Conservation (phyloP, 2,329 filamentous ascomycete species). For the Phoma sp. region DNA sequence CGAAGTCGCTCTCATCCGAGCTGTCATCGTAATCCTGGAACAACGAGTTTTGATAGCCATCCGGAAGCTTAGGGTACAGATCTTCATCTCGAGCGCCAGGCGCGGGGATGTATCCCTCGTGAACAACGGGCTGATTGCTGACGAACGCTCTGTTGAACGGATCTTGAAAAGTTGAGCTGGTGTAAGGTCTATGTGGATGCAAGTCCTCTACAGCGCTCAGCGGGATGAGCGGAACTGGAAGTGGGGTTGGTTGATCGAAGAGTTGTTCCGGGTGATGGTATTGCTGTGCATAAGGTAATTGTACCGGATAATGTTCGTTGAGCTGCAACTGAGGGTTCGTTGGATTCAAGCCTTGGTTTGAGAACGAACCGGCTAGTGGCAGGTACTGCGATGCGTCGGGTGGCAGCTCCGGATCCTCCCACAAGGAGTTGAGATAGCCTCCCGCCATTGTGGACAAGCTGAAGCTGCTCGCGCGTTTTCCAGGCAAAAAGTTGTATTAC, state of each 20-base stretch:
- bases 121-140: constrained; percentile 40
- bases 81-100: constrained; percentile 43
- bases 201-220: constrained; percentile 31
- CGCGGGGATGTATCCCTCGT: constrained; percentile 50
- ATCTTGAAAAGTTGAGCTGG: constrained; percentile 24
- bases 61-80: constrained; percentile 32
- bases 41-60: constrained; percentile 26
- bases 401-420: constrained; percentile 24
- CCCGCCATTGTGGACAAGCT: constrained; percentile 28
- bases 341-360: constrained; percentile 20
- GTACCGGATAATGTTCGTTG: constrained; percentile 18
- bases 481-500: constrained; percentile 22
- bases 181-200: constrained; percentile 21
- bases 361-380: constrained; percentile 29
- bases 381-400: constrained; percentile 25
- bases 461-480: constrained; percentile 8
- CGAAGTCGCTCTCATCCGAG: constrained; percentile 37
- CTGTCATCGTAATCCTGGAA: constrained; percentile 33
- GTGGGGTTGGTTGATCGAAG: constrained; percentile 24
- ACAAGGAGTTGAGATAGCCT: constrained; percentile 28
- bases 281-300: constrained; percentile 23
- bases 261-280: constrained; percentile 25
- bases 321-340: constrained; percentile 13
- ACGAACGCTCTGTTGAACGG: constrained; percentile 32
- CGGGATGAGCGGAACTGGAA: constrained; percentile 19